Evolutionary conservation across 305 asterid genomes (phyloP).

Genomic region (Solanum hybrid): DNA sequence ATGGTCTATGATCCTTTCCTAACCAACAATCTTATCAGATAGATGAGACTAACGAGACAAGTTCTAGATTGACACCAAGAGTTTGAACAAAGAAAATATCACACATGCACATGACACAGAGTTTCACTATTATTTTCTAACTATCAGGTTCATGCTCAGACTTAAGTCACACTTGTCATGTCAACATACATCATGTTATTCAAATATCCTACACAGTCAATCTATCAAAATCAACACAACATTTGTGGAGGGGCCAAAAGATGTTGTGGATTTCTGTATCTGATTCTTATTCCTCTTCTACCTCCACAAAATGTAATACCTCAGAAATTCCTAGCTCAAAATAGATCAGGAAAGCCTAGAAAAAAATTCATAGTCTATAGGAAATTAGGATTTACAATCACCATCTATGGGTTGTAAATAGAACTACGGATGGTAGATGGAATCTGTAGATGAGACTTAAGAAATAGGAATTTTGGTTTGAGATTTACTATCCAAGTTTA

Average conservation of each 20-base stretch:
- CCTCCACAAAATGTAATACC: neutral
- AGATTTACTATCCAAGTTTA: neutral
- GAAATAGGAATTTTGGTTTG: neutral
- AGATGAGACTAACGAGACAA: neutral
- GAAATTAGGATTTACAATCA: neutral
- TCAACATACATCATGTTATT: neutral
- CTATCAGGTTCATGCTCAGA: neutral
- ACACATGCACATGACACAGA: neutral
- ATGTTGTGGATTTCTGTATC: neutral
- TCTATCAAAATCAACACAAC: neutral
- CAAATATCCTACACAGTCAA: neutral
- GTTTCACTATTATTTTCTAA: neutral
- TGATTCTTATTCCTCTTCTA: neutral
- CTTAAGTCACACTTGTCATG: neutral
- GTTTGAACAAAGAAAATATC: neutral
- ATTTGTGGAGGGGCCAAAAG: neutral
- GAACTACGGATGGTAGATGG: neutral
- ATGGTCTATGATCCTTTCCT: neutral
- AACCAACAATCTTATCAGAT: neutral
- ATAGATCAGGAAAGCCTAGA: neutral
- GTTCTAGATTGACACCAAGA: neutral
- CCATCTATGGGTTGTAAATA: neutral
- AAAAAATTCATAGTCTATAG: neutral
- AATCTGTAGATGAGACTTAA: neutral
- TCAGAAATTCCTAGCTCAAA: neutral